Base-by-base conservation (phyloP, 2,329 filamentous ascomycete genomes). In the Daldinia sp. region DNA sequence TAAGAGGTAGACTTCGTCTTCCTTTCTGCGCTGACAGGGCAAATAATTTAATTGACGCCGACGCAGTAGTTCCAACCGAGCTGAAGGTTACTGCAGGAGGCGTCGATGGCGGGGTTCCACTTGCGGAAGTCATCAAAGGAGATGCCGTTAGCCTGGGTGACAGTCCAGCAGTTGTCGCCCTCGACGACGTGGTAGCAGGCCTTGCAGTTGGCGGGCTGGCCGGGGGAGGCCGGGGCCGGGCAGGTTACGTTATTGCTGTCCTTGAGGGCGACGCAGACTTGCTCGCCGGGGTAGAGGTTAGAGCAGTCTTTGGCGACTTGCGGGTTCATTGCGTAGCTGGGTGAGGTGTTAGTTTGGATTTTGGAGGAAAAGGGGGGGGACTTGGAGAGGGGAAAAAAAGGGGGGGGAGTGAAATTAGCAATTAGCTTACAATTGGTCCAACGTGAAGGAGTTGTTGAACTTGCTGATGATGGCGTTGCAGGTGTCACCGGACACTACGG, bases 401-500 rank as follows among this genome's bases (percentile, higher is more conserved):
- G 21, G 15, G 30, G n/a, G n/a, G n/a, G n/a, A n/a, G n/a, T n/a
- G n/a, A n/a, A n/a, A n/a, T n/a, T n/a, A n/a, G n/a, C n/a, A n/a
- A n/a, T n/a, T n/a, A n/a, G 58, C 71, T 66, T 61, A 72, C 71
- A 73, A 73, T 1, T 70, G 39, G n/a, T 29, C 35, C 1, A 71
- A 63, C 1, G 56, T 65, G 23, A 67, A 71, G 10, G 56, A 48
- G 79, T 80, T 83, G 58, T 52, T 49, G 50, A 65, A 67, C 39
- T 59, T 55, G 48, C 62, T 47, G 10, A 64, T 48, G 56, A 73
- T 73, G 34, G 5, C 51, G 41, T 55, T 56, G 51, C 71, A 73
- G 25, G 30, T 64, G 32, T 73, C 71, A 4, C 67, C 68, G 1
- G 27, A 27, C 9, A 43, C 25, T 7, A 73, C 62, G n/a, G 65